Evolutionary conservation across 2,329 filamentous ascomycete genomes (phyloP).

Genomic region (Colletotrichum musae): DNA sequence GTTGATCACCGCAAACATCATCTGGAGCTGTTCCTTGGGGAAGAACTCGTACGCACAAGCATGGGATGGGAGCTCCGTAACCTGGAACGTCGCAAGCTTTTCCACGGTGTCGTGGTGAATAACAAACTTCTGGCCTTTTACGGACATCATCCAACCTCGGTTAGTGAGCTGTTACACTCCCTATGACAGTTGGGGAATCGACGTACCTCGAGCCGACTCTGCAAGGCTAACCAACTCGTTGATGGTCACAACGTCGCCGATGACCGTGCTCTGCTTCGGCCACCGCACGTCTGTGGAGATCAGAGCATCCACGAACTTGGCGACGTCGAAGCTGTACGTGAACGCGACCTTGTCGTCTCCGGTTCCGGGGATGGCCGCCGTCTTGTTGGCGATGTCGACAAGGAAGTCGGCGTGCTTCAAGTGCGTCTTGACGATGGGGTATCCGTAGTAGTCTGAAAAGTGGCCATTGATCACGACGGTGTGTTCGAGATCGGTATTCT

Average conservation of each 20-base stretch:
- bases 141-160: background rate
- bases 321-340: constrained; percentile 1
- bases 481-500: background rate
- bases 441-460: background rate
- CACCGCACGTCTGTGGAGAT: background rate
- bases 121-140: background rate
- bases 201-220: background rate
- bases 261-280: background rate
- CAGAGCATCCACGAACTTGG: background rate
- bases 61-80: background rate
- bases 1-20: background rate
- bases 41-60: background rate
- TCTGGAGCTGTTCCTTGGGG: background rate
- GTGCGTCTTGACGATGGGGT: background rate
- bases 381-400: background rate
- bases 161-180: background rate
- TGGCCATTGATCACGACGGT: background rate
- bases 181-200: too few species aligned
- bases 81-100: background rate
- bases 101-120: background rate
- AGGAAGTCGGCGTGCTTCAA: background rate
- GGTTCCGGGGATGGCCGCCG: background rate
- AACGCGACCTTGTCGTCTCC: background rate
- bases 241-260: background rate
- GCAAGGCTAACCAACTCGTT: background rate